phyloP scores from a whole-genome alignment of 805 yeast species.

The Teunomyces atbi region DNA sequence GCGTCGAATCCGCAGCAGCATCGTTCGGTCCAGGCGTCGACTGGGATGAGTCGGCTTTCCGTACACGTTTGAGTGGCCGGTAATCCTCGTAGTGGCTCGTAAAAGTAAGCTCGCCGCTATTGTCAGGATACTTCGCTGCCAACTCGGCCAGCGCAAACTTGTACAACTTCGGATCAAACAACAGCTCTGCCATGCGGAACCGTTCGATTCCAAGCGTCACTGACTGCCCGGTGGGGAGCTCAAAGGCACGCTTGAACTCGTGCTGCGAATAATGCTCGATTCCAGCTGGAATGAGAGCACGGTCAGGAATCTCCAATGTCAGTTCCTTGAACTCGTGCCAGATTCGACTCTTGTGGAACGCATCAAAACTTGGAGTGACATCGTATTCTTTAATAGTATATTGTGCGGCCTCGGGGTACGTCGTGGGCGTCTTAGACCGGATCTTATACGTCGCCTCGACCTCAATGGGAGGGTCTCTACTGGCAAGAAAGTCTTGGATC shows the following conservation, averaged over 20 bases:
- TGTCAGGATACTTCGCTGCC: conserved; percentile 28
- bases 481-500: conserved; percentile 40
- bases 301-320: conserved; percentile 53
- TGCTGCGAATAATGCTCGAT: conserved; percentile 24
- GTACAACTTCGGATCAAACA: conserved; percentile 61
- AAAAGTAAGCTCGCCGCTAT: conserved; percentile 53
- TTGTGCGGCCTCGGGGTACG: conserved; percentile 30
- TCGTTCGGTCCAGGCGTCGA: conserved; percentile 21
- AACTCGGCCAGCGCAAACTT: conserved; percentile 25
- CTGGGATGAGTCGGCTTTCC: conserved; percentile 40
- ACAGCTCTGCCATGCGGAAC: conserved; percentile 63
- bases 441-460: conserved; percentile 45
- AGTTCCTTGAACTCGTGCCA: conserved; percentile 77
- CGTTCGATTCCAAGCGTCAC: conserved; percentile 61
- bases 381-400: conserved; percentile 23
- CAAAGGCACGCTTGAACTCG: conserved; percentile 50
- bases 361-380: conserved; percentile 50
- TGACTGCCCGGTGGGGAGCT: conserved; percentile 74
- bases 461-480: conserved; percentile 27
- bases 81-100: conserved; percentile 57
- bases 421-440: conserved; percentile 40
- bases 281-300: conserved; percentile 20
- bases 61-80: conserved; percentile 66
- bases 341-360: conserved; percentile 54
- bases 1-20: conserved; percentile 6